Conservation (phyloP, 164 flowering plant species). For the Pachysandra terminalis region DNA sequence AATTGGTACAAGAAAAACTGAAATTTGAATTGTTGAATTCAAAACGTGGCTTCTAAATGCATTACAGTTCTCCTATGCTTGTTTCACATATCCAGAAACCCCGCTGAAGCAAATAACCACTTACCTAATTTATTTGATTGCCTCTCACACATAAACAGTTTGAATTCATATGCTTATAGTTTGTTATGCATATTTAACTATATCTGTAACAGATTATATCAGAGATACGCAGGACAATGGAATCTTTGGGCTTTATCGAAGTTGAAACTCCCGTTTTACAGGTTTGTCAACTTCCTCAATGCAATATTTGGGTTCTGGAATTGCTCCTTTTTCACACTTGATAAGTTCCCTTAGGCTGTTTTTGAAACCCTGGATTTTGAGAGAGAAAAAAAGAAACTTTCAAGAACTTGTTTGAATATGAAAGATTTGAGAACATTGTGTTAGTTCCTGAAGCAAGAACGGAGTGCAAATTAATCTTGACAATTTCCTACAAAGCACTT, state of each 20-base stretch:
- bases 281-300: slow-evolving; percentile 32
- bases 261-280: slow-evolving; percentile 95
- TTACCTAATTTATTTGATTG: not conserved
- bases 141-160: not conserved
- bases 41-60: not conserved
- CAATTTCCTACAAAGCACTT: not conserved
- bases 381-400: too few relatives aligned
- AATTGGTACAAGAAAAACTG: too few relatives aligned
- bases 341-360: not conserved
- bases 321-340: not conserved
- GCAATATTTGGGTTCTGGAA: not conserved
- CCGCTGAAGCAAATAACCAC: not conserved
- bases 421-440: not conserved
- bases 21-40: too few relatives aligned
- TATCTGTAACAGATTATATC: slow-evolving; percentile 65
- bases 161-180: not conserved
- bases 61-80: not conserved
- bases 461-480: not conserved
- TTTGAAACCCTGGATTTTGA: too few relatives aligned
- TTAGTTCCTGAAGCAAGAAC: not conserved
- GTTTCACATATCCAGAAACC: not conserved
- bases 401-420: not conserved
- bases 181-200: slow-evolving; percentile 11
- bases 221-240: slow-evolving; percentile 82
- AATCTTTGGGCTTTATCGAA: slow-evolving; percentile 80